Evolutionary conservation across 768 basidiomycete species (phyloP), one percentile per base, ranked within the genome.

Genomic region (Pleurotus citrinopileatus): DNA sequence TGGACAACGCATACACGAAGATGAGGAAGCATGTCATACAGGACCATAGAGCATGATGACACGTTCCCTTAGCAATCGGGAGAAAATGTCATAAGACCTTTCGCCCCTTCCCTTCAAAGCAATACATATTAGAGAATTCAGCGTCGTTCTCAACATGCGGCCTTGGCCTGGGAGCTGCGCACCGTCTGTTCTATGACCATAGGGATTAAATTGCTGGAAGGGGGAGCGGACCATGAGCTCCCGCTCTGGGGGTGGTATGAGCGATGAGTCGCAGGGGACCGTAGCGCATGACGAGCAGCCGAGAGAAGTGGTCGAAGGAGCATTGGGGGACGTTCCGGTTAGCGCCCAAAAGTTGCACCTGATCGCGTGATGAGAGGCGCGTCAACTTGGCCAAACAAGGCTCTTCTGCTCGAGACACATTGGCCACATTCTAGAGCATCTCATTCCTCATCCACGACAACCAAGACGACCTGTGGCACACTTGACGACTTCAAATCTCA

Each of bases 1-100:
- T n/a, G n/a, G n/a, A 40, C 12, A 13, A n/a, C 19, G 17, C 10
- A 12, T 19, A 40, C 10, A 40, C 43, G 55, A 13, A n/a, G 46
- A 56, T 29, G 36, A 38, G 40, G 28, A 56, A 34, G 44, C 19
- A 25, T 34, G 43, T 76, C 86, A 61, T 65, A 95, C 95, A 13
- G 94, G 89, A 17, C 94, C 95, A 62, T 91, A 89, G 32, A 98
- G 78, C 87, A 98, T 97, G 61, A 98, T 91, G 29, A 98, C 95
- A 46, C 96, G 82, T 66, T 98, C 96, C 58, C 92, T 78, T 34
- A 98, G 77, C 45, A 98, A 78, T 19, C 96, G 83, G 32, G 95
- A 98, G 71, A 94, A 98, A 54, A 98, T 97, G 65, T 98, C 95
- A 72, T 97, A 96, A 23, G 90, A 91, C 32, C 91, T 79, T 69